Percentiles rank a stretch among this genome's conserved stretches.
Evolutionary conservation across 2,329 filamentous ascomycete species (phyloP).

Genomic region (Ceratocystis ficicola): DNA sequence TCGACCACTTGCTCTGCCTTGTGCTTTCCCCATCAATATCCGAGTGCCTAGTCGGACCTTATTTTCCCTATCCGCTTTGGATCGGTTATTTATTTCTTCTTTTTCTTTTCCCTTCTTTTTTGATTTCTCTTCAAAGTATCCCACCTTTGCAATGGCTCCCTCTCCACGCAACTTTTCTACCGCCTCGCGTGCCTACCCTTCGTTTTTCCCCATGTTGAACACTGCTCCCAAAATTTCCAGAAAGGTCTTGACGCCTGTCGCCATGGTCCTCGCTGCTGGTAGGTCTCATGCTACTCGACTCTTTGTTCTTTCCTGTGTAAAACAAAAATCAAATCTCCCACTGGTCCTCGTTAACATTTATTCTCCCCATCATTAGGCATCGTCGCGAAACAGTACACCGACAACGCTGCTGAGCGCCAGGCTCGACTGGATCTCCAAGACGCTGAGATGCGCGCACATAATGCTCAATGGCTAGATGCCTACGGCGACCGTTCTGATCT

Average conservation of each 20-base stretch:
- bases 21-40: background rate
- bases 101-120: background rate
- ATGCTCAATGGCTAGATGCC: conserved; percentile 37
- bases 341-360: background rate
- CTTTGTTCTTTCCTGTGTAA: background rate
- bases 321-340: too few species aligned
- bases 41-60: background rate
- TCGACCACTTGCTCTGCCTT: background rate
- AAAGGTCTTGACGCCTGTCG: conserved; percentile 27
- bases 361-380: background rate
- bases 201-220: conserved; percentile 27
- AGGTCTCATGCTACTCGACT: conserved; percentile 14
- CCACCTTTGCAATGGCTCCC: conserved; percentile 20
- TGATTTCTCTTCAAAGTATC: background rate
- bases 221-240: conserved; percentile 19
- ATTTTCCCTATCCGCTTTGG: background rate
- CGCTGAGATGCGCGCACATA: conserved; percentile 30
- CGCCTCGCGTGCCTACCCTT: conserved; percentile 27
- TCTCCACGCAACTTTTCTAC: conserved; percentile 26
- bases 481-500: conserved; percentile 41
- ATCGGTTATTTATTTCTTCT: background rate
- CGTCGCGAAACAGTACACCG: conserved; percentile 18
- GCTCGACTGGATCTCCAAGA: conserved; percentile 30
- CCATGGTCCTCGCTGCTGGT: conserved; percentile 29
- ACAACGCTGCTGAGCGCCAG: conserved; percentile 22